A percentile compares a stretch with the other conserved stretches of the same genome.
phyloP scores from a whole-genome alignment of 2,329 filamentous ascomycete species.

The Botrytis galanthina region DNA sequence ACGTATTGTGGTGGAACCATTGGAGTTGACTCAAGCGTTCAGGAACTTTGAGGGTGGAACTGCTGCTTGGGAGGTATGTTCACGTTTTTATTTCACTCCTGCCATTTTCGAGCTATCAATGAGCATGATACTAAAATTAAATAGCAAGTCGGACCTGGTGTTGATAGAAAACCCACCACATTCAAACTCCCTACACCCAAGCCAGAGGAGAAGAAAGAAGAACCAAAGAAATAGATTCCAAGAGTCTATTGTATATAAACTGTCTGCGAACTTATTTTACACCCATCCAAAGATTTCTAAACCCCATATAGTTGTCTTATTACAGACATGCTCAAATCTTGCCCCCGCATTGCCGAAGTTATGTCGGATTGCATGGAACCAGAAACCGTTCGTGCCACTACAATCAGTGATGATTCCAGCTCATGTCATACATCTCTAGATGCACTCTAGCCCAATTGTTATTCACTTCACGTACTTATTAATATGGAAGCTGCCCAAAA shows the following conservation, averaged over 20 bases:
- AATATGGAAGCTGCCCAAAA: background rate
- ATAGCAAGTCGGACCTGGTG: slow-evolving; percentile 69
- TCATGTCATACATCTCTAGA: background rate
- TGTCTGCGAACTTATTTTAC: slow-evolving; percentile 22
- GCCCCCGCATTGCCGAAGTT: background rate
- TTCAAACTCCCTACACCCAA: slow-evolving; percentile 96
- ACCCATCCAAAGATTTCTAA: background rate
- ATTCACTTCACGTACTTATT: background rate
- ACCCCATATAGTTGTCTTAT: background rate
- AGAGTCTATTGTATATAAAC: slow-evolving; percentile 35
- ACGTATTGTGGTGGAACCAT: slow-evolving; percentile 94
- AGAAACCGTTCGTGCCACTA: background rate
- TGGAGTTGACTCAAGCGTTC: slow-evolving; percentile 97
- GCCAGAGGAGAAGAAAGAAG: slow-evolving; percentile 87
- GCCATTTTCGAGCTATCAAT: slow-evolving; percentile 32
- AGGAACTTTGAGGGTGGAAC: slow-evolving; percentile 94
- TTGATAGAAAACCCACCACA: slow-evolving; percentile 75
- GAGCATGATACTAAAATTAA: slow-evolving; percentile 35
- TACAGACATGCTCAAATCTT: background rate
- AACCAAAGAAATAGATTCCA: slow-evolving; percentile 77
- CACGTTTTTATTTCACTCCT: background rate
- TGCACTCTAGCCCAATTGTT: background rate
- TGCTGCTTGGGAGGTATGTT: slow-evolving; percentile 67
- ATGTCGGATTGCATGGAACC: background rate
- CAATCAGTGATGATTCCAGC: background rate